These are phyloP conservation scores for Saccharata proteae DNA, from an alignment of 2,329 filamentous ascomycete species.

Conservation along the genomic window DNA sequence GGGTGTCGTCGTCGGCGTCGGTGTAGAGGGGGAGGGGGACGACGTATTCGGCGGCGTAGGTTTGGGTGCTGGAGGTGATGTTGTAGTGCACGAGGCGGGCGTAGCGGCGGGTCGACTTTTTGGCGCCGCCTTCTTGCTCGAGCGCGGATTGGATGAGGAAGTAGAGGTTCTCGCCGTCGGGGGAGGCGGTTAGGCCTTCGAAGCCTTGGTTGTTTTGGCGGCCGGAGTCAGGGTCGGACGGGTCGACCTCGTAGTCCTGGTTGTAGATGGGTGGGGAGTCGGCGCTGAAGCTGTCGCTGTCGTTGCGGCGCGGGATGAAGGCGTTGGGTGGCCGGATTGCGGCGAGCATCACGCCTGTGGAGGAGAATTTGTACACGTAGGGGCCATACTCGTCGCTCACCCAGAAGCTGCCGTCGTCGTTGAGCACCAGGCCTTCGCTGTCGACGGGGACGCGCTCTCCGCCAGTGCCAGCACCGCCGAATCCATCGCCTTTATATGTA, in stretches of 20 bases:
- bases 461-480: constrained; percentile 48
- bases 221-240: constrained; percentile 47
- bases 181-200: constrained; percentile 53
- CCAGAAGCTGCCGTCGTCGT: constrained; percentile 51
- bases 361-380: constrained; percentile 55
- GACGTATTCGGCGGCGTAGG: constrained; percentile 50
- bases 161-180: constrained; percentile 52
- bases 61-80: constrained; percentile 31
- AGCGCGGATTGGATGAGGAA: constrained; percentile 54
- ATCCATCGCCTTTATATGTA: constrained; percentile 55
- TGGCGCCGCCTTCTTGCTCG: constrained; percentile 38
- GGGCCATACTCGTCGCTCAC: constrained; percentile 58
- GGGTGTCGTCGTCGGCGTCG: constrained; percentile 36
- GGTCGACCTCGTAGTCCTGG: constrained; percentile 34
- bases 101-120: constrained; percentile 42
- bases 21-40: constrained; percentile 51
- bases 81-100: constrained; percentile 54
- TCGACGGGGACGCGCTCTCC: constrained; percentile 51
- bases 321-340: constrained; percentile 55
- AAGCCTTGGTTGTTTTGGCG: constrained; percentile 66
- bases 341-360: constrained; percentile 44
- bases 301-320: constrained; percentile 52
- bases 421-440: constrained; percentile 53
- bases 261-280: constrained; percentile 52
- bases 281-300: constrained; percentile 48